Evolutionary conservation across 306 rosid species (phyloP), one percentile per base, ranked within the genome.

Genomic region (Cucumis hystrix): DNA sequence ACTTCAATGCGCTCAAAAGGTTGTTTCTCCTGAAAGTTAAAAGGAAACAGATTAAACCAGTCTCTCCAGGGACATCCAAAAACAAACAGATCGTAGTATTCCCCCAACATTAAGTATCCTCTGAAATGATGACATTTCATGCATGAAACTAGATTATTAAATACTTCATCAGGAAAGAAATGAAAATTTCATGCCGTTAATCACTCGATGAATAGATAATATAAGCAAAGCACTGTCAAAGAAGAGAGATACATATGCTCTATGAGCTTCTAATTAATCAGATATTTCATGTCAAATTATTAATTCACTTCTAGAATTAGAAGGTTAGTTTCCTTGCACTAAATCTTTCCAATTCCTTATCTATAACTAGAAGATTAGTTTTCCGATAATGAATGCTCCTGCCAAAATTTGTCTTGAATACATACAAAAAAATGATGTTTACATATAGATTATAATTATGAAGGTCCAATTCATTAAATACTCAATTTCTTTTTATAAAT

Each of bases 1-100:
- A 94, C 98, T 87, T 94, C 98, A 86, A 94, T 87, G 63, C 98
- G 96, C 85, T 94, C 95, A 82, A 94, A 94, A 51, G 98, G 95
- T 79, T 94, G 98, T 71, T 83, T 90, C 52, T 83, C 95, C 98
- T 94, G 96, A 68, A 21, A 40, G 6, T 37, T 68, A 41, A 20
- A 12, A 43, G 43, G 18, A 68, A 68, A 68, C 21, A 68, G 33
- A n/a, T 68, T 12, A 11, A 39, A 39, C 18, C 5, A 66, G 2
- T 8, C 49, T 8, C 49, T 43, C 49, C 49, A 7, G 11, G 13
- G 10, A 43, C 49, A 43, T 43, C 49, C 49, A 43, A 20, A 12
- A 43, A 43, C 10, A 68, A 68, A 68, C 21, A 68, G 33, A n/a
- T 43, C 3, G 12, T 18, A 39, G n/a, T n/a, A 66, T 43, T 43